Evolutionary conservation across 2,329 filamentous ascomycete species (phyloP), one percentile per base, ranked within the genome.

Genomic region (Alternaria conjuncta): DNA sequence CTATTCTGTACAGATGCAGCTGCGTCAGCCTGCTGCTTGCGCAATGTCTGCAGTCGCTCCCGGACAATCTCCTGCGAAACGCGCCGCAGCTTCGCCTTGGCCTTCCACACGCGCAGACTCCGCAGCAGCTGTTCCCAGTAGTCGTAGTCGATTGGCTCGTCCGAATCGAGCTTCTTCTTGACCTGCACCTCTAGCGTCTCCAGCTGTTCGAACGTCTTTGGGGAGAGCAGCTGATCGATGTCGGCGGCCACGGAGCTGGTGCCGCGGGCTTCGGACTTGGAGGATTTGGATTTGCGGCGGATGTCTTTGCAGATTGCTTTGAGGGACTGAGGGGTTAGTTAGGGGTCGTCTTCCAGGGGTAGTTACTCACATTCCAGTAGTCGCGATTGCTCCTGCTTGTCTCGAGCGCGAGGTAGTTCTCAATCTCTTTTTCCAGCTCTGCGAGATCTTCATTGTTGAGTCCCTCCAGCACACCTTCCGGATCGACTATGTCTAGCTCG

Each of bases 51-150:
- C 54, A 92, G 83, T 30, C 92, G 88, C 70, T 88, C 90, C 60
- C 89, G 87, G 66, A 91, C 86, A 65, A 97, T 92, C 12, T 88
- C 88, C 68, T 92, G 89, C 69, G 90, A 94, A 15, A 97, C 89
- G 65, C 88, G 90, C 69, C 89, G 89, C 57, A 99, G 82, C 78
- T 91, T 93, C 3, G 94, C 93, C 78, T 92, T 94, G 32, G 96
- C 93, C 82, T 98, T 98, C 89, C 93, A 97, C 1, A 97, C 89
- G 7, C 92, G 85, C 66, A 99, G 83, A 76, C 90, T 96, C 69
- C 90, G 90, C 65, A 99, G 84, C 15, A 99, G 85, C 77, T 97
- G 93, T 77, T 97, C 93, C 96, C 96, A 99, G 79, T 98, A 99
- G 81, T 99, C 96, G 3, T 92, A 93, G 79, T 99, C 96, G 69